phyloP scores from a whole-genome alignment of 148 eudicot genomes.

The Rhododendron kiyosumense region DNA sequence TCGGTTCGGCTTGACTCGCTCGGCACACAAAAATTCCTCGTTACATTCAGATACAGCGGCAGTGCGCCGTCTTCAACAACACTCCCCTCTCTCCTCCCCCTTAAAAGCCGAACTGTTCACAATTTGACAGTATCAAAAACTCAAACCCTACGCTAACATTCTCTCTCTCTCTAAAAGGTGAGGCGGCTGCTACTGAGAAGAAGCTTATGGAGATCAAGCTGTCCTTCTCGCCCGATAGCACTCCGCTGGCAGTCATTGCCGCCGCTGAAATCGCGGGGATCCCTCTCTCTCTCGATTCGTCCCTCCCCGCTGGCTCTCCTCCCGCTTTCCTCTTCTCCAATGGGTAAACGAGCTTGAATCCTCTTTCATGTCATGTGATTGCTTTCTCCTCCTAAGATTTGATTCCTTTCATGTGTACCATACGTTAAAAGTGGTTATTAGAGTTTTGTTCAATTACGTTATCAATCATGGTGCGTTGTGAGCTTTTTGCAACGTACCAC shows the following conservation, averaged over 20 bases:
- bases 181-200: not conserved
- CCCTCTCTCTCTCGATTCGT: constrained; percentile 28
- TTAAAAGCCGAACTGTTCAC: no score
- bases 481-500: not conserved
- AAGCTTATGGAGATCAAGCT: constrained; percentile 49
- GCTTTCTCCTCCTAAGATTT: not conserved
- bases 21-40: no score
- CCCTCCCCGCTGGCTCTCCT: constrained; percentile 53
- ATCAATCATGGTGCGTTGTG: not conserved
- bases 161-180: not conserved
- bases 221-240: constrained; percentile 48
- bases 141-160: not conserved
- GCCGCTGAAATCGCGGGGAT: constrained; percentile 57
- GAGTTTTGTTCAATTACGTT: not conserved
- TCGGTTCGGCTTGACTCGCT: no score
- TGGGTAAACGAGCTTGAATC: constrained; percentile 35
- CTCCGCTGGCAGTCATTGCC: constrained; percentile 60
- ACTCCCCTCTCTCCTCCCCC: not conserved
- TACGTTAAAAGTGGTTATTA: not conserved
- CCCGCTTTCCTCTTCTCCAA: constrained; percentile 43
- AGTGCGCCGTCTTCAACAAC: not conserved
- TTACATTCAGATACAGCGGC: no score
- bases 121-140: not conserved
- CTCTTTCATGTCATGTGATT: not conserved
- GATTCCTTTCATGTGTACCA: not conserved